A percentile compares a stretch with the other conserved stretches of the same genome.
Evolutionary conservation across 148 eudicot species (phyloP).

Genomic region (Rhododendron simsii): DNA sequence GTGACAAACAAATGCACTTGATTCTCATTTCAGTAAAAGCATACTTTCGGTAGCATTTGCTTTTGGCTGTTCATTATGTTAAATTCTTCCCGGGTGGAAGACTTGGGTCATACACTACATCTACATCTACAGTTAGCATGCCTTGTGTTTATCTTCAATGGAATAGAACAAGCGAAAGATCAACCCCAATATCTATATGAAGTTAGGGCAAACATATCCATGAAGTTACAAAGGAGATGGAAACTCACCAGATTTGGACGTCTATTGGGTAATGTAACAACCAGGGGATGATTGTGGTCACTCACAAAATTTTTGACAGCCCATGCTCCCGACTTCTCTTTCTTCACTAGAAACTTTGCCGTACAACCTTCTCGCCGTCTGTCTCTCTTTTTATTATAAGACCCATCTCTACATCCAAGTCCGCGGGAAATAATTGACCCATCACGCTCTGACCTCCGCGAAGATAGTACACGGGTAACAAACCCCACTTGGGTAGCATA

Average conservation of each 20-base stretch:
- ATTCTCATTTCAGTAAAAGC: neutral
- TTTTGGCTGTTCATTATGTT: neutral
- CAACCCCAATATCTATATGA: neutral
- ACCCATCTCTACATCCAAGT: constrained; percentile 29
- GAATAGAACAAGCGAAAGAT: neutral
- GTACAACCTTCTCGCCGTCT: constrained; percentile 34
- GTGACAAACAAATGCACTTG: neutral
- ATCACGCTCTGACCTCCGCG: constrained; percentile 40
- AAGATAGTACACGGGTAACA: constrained; percentile 34
- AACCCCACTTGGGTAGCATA: constrained; percentile 35
- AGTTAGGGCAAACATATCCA: neutral
- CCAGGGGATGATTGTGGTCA: constrained; percentile 38
- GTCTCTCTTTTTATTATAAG: constrained; percentile 20
- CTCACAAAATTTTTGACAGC: constrained; percentile 32
- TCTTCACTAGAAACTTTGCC: constrained; percentile 30
- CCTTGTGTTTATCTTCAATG: neutral
- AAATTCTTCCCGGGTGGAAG: neutral
- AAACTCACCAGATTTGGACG: constrained; percentile 29
- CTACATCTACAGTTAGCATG: neutral
- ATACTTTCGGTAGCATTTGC: neutral
- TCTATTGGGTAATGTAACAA: constrained; percentile 24
- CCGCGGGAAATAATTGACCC: constrained; percentile 42
- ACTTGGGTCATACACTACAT: neutral
- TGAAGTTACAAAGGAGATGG: neutral
- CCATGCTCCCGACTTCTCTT: constrained; percentile 33